phyloP scores from a whole-genome alignment of 768 basidiomycete species.

The Cyathus striatus region DNA sequence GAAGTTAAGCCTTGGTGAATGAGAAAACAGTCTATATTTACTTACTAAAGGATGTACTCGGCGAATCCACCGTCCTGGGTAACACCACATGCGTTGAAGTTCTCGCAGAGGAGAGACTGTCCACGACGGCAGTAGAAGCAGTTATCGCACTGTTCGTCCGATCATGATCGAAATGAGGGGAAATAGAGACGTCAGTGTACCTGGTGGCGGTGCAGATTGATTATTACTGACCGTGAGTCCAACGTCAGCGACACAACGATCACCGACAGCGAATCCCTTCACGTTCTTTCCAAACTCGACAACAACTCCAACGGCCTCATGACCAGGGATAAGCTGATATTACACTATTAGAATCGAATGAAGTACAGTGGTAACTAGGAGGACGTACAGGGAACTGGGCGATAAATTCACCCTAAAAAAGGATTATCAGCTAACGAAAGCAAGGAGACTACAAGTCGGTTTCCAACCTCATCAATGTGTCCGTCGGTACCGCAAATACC shows the following conservation, averaged over 20 bases:
- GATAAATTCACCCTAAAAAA: conserved; percentile 57
- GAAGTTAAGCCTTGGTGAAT: not conserved
- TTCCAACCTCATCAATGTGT: conserved; percentile 43
- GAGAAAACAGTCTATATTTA: conserved; percentile 28
- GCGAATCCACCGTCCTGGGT: conserved; percentile 84
- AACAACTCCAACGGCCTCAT: conserved; percentile 59
- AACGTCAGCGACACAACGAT: conserved; percentile 75
- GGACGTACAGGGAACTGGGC: conserved; percentile 57
- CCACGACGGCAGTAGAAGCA: conserved; percentile 90
- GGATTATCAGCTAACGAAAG: not conserved
- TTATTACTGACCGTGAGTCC: not conserved
- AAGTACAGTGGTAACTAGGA: conserved; percentile 27
- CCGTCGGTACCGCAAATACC: conserved; percentile 69
- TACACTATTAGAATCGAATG: not conserved
- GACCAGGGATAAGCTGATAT: conserved; percentile 34
- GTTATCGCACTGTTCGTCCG: conserved; percentile 56
- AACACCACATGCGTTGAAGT: conserved; percentile 79
- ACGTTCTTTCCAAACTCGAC: conserved; percentile 79
- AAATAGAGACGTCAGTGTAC: not conserved
- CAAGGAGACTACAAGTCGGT: not conserved
- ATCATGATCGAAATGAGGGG: conserved; percentile 1
- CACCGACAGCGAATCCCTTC: conserved; percentile 69
- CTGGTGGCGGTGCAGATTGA: not conserved
- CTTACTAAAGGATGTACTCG: conserved; percentile 64
- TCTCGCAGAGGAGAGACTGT: conserved; percentile 80